phyloP scores from a whole-genome alignment of 2,329 filamentous ascomycete species.

The Phaeosphaeria sp. region DNA sequence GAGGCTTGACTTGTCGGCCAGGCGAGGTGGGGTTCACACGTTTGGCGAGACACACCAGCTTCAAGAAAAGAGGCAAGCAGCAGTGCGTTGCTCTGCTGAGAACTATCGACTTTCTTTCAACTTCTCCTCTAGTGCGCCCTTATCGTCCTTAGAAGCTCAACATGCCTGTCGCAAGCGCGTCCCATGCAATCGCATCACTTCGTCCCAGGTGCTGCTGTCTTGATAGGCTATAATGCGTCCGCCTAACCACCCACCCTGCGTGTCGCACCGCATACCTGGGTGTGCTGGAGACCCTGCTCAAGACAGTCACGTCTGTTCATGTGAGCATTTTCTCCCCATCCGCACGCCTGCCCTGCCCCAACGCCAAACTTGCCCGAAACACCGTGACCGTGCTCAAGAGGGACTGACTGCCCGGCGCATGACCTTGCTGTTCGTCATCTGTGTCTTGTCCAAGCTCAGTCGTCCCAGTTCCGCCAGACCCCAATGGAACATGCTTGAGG shows the following conservation, averaged over 20 bases:
- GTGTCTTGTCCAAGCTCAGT: slow-evolving; percentile 20
- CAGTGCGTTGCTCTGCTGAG: not conserved
- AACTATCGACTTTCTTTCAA: slow-evolving; percentile 12
- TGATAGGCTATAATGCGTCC: slow-evolving; percentile 37
- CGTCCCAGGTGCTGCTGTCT: slow-evolving; percentile 18
- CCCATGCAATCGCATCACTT: slow-evolving; percentile 32
- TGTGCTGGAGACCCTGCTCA: not conserved
- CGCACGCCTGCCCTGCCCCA: not conserved
- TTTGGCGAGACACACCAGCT: slow-evolving; percentile 5
- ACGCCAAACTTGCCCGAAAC: slow-evolving; percentile 4
- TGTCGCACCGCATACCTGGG: slow-evolving; percentile 13
- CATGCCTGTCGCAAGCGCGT: slow-evolving; percentile 24
- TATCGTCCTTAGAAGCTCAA: slow-evolving; percentile 10
- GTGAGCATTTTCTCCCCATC: not conserved
- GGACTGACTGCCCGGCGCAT: not conserved
- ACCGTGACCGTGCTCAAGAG: slow-evolving; percentile 1
- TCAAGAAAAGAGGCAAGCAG: slow-evolving; percentile 5
- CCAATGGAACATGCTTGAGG: slow-evolving; percentile 53
- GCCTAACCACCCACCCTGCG: slow-evolving; percentile 4
- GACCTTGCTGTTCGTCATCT: not conserved
- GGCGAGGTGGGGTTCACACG: not conserved
- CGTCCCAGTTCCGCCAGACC: slow-evolving; percentile 54
- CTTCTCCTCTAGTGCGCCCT: slow-evolving; percentile 27
- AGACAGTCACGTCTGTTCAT: not conserved
- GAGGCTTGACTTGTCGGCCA: not conserved